Evolutionary conservation across 116 monocot species (phyloP), one percentile per base, ranked within the genome.

Genomic region (Cymodocea nodosa): DNA sequence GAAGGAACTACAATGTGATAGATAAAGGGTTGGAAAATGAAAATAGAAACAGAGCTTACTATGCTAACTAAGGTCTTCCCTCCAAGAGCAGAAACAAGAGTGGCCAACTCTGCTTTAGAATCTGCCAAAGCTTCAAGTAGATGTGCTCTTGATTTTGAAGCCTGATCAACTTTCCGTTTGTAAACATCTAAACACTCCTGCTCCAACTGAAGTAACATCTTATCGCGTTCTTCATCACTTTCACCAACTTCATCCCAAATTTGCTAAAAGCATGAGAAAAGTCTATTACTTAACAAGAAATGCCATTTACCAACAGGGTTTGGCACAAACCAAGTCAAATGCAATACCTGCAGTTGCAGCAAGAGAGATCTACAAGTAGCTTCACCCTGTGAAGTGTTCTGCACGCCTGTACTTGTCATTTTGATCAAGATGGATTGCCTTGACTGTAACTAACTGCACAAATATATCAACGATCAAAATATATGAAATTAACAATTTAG

Each of bases 171-270:
- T 72, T 91, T 98, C 70, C 86, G 86, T 69, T 80, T 91, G 70
- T 92, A 98, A 37, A 98, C 92, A 69, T 98, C 89, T 68, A 98
- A 74, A 53, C 98, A 98, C 18, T 98, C 98, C 50, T 89, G 82
- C 54, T 98, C 98, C 30, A 98, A 66, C 59, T 92, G 88, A 63
- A 86, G 77, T 44, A 98, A 76, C 84, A 92, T 85, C 72, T 82
- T 89, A 65, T 98, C 92, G 60, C 92, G 85, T 67, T 89, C 85
- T 22, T 84, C 84, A 2, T 85, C 92, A 52, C 79, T 86, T 80
- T 91, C 97, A 35, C 97, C 97, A 73, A 97, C 92, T 53, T 97
- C 97, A 75, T 97, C 88, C 92, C 98, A 98, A 72, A 98, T 98
- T 67, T 85, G 50, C 98, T 98, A 74, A 80, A 55, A 65, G n/a